Percentiles rank a stretch among this genome's conserved stretches.
Evolutionary conservation across 2,329 filamentous ascomycete species (phyloP).

Genomic region (Phaeoacremonium minimum): DNA sequence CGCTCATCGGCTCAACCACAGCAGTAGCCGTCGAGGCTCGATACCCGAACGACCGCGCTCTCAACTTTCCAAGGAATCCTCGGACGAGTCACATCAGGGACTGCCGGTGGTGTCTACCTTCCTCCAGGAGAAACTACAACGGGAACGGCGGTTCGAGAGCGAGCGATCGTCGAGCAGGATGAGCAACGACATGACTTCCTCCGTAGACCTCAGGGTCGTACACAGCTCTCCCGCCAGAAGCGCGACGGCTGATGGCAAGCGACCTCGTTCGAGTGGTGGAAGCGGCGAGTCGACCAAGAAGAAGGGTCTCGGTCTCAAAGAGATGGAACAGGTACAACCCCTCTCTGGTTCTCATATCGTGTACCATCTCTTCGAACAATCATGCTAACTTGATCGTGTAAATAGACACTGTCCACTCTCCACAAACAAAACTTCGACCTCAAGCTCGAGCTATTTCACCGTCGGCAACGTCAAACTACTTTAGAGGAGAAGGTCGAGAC

Average conservation of each 20-base stretch:
- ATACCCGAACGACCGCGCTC: slow-evolving; percentile 30
- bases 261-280: slow-evolving; percentile 37
- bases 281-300: slow-evolving; percentile 35
- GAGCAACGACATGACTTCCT: slow-evolving; percentile 31
- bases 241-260: slow-evolving; percentile 25
- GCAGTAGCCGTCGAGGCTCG: slow-evolving; percentile 25
- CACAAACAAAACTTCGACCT: slow-evolving; percentile 76
- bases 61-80: slow-evolving; percentile 35
- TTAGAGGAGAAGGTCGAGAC: slow-evolving; percentile 54
- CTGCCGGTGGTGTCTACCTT: slow-evolving; percentile 40
- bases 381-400: slow-evolving; percentile 1
- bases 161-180: slow-evolving; percentile 34
- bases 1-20: slow-evolving; percentile 34
- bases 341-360: slow-evolving; percentile 5
- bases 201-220: slow-evolving; percentile 29
- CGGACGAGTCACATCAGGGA: slow-evolving; percentile 34
- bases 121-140: slow-evolving; percentile 51
- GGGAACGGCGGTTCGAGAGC: slow-evolving; percentile 43
- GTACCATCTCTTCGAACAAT: background rate
- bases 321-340: slow-evolving; percentile 57
- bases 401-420: slow-evolving; percentile 59
- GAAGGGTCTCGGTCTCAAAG: slow-evolving; percentile 58
- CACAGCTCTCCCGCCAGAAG: slow-evolving; percentile 33
- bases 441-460: slow-evolving; percentile 68
- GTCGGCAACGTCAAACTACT: slow-evolving; percentile 57